Evolutionary conservation across 2,329 filamentous ascomycete species (phyloP).

Genomic region (Hymenoscyphus occultus): DNA sequence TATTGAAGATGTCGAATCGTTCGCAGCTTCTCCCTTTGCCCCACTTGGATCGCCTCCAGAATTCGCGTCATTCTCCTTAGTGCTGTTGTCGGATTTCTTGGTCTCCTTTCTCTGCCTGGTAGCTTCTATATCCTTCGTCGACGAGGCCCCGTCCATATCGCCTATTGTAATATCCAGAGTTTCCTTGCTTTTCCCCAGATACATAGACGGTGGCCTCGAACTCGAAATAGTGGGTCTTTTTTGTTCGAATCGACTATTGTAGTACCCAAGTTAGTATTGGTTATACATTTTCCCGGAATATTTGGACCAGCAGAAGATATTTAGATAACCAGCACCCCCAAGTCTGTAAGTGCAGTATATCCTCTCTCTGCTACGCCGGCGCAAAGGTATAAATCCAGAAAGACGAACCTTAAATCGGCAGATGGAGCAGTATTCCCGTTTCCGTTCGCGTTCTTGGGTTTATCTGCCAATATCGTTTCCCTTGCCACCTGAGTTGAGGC

Average conservation of each 20-base stretch:
- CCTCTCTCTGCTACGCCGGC: not conserved
- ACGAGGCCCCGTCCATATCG: constrained; percentile 15
- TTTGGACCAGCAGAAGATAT: not conserved
- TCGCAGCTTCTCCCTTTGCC: not conserved
- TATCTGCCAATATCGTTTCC: constrained; percentile 57
- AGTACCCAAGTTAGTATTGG: not conserved
- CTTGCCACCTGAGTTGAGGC: constrained; percentile 59
- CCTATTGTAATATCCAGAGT: constrained; percentile 35
- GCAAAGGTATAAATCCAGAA: not conserved
- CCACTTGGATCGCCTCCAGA: not conserved
- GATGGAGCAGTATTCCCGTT: constrained; percentile 25
- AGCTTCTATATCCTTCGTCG: not conserved
- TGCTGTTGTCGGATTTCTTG: constrained; percentile 7
- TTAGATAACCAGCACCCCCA: not conserved
- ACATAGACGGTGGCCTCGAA: constrained; percentile 34
- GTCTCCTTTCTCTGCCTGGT: constrained; percentile 5
- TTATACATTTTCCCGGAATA: not conserved
- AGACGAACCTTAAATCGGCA: constrained; percentile 24
- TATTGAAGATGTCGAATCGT: constrained; percentile 4
- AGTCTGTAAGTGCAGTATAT: not conserved
- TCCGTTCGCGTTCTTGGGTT: constrained; percentile 27
- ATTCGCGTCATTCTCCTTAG: constrained; percentile 3
- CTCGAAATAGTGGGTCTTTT: constrained; percentile 24
- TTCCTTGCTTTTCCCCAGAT: constrained; percentile 36
- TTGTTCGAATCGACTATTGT: constrained; percentile 28